Evolutionary conservation across 1,284 basidiomycete species (phyloP).

Genomic region (Phlebopus sp.): DNA sequence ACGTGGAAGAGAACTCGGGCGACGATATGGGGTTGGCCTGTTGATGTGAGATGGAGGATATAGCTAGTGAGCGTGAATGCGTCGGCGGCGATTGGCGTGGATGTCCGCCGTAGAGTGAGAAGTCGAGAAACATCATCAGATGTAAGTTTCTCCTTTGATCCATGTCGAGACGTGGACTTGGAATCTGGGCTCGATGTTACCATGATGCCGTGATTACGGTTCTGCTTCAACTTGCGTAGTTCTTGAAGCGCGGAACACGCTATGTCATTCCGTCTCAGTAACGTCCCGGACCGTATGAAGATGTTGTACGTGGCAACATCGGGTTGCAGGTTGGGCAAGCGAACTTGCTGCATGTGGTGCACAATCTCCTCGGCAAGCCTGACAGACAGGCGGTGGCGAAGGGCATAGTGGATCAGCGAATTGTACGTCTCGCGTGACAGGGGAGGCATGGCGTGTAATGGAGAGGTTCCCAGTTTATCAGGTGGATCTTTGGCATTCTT

Average conservation of each 20-base stretch:
- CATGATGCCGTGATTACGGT: slow-evolving; percentile 22
- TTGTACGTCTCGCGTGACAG: slow-evolving; percentile 54
- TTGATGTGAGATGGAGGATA: slow-evolving; percentile 51
- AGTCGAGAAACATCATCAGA: slow-evolving; percentile 13
- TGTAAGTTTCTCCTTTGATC: background rate
- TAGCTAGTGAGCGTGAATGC: slow-evolving; percentile 48
- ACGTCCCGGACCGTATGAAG: slow-evolving; percentile 50
- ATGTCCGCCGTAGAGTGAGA: slow-evolving; percentile 11
- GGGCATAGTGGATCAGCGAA: slow-evolving; percentile 60
- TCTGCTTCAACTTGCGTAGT: slow-evolving; percentile 27
- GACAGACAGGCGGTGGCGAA: slow-evolving; percentile 56
- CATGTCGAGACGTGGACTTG: background rate
- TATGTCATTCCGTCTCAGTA: slow-evolving; percentile 49
- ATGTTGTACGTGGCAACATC: slow-evolving; percentile 55
- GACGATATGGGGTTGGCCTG: slow-evolving; percentile 45
- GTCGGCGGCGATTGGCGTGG: slow-evolving; percentile 31
- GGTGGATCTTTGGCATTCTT: slow-evolving; percentile 21
- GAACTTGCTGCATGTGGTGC: slow-evolving; percentile 49
- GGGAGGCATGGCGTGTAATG: slow-evolving; percentile 27
- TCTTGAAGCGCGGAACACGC: slow-evolving; percentile 34
- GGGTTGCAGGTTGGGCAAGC: slow-evolving; percentile 41
- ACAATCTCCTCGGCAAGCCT: slow-evolving; percentile 46
- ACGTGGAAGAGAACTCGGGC: slow-evolving; percentile 46
- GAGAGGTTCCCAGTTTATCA: slow-evolving; percentile 3
- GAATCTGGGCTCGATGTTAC: slow-evolving; percentile 11